phyloP scores from a whole-genome alignment of 2,329 filamentous ascomycete genomes.

The Chaetomium globosum region DNA sequence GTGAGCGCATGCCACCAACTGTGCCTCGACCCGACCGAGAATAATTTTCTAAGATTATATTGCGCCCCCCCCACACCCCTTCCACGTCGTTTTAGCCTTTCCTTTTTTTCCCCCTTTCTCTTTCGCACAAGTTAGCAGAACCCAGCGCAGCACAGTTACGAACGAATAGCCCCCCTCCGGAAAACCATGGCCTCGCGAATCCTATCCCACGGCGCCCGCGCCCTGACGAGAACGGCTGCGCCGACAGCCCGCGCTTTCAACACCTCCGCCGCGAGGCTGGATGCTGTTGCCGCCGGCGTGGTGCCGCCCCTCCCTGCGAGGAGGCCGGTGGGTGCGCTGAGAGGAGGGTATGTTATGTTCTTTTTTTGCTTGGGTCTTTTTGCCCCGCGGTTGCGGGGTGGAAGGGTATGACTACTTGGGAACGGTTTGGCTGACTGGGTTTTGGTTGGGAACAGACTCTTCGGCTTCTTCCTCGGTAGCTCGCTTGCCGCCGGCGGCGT shows the following conservation, averaged over 20 bases:
- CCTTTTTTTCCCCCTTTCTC: background rate
- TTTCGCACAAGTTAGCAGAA: background rate
- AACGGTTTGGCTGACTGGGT: slow-evolving; percentile 11
- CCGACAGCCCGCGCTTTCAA: slow-evolving; percentile 50
- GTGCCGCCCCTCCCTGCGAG: slow-evolving; percentile 54
- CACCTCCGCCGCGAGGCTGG: slow-evolving; percentile 51
- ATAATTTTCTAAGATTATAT: slow-evolving; percentile 3
- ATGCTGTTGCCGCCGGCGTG: slow-evolving; percentile 42
- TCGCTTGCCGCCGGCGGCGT: slow-evolving; percentile 76
- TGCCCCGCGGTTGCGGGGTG: background rate
- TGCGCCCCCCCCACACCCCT: no score
- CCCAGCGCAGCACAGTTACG: slow-evolving; percentile 4
- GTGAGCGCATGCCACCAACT: slow-evolving; percentile 17
- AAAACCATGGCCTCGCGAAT: slow-evolving; percentile 53
- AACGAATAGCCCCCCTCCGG: background rate
- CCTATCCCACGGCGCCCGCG: slow-evolving; percentile 44
- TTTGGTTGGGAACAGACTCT: slow-evolving; percentile 60
- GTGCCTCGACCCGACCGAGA: background rate
- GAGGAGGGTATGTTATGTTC: slow-evolving; percentile 56
- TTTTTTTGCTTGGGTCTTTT: background rate
- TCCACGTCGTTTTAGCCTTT: background rate
- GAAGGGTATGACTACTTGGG: background rate
- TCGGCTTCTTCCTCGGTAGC: slow-evolving; percentile 87
- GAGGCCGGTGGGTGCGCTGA: slow-evolving; percentile 63
- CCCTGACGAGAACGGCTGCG: slow-evolving; percentile 40